Conservation (phyloP, 2,329 filamentous ascomycete species). For the Xylaria sp. region DNA sequence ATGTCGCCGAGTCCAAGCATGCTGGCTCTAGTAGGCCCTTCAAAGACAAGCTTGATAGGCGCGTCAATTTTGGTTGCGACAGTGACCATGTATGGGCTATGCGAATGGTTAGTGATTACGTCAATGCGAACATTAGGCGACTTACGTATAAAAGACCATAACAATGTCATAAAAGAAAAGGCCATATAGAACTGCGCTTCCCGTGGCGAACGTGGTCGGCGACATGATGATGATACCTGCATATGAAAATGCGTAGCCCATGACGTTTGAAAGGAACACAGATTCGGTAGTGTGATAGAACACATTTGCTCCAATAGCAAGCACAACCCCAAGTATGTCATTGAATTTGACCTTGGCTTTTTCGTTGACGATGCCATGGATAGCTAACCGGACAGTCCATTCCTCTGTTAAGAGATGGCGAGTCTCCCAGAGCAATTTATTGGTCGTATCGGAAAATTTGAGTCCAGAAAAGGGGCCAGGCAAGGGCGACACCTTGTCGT, state of each 20-base stretch:
- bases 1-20: constrained; percentile 97
- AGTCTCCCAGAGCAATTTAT: constrained; percentile 59
- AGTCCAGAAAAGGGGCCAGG: constrained; percentile 53
- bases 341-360: constrained; percentile 66
- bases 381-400: constrained; percentile 61
- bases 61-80: constrained; percentile 91
- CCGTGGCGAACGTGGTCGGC: constrained; percentile 86
- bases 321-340: constrained; percentile 65
- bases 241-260: constrained; percentile 90
- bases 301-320: constrained; percentile 66
- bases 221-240: constrained; percentile 84
- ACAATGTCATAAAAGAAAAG: constrained; percentile 96
- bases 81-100: constrained; percentile 81
- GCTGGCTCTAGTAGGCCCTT: constrained; percentile 71
- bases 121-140: constrained; percentile 35
- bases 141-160: constrained; percentile 86
- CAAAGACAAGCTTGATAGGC: constrained; percentile 90
- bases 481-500: constrained; percentile 53
- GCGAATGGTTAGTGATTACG: constrained; percentile 37
- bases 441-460: constrained; percentile 45
- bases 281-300: constrained; percentile 74
- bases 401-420: constrained; percentile 62
- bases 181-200: constrained; percentile 78
- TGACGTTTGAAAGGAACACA: constrained; percentile 77
- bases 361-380: constrained; percentile 64